Evolutionary conservation across 1,284 basidiomycete genomes (phyloP).

Genomic region (Ustilago curta): DNA sequence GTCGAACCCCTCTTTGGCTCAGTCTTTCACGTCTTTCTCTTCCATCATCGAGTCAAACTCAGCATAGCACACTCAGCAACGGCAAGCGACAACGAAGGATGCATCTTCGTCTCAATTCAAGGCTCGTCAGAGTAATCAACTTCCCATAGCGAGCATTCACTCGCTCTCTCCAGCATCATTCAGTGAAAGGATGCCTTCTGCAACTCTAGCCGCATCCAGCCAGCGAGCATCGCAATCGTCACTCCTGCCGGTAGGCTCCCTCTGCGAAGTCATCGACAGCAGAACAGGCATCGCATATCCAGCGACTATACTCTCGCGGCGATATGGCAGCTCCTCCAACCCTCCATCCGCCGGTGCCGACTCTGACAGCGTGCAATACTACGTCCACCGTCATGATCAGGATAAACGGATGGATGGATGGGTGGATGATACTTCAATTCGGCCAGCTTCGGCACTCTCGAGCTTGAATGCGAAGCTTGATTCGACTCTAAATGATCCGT

Average conservation of each 20-base stretch:
- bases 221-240: conserved; percentile 12
- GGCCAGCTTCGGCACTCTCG: neutral
- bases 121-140: neutral
- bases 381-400: conserved; percentile 44
- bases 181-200: conserved; percentile 16
- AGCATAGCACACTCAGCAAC: neutral
- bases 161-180: neutral
- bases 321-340: conserved; percentile 32
- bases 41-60: neutral
- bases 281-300: conserved; percentile 7
- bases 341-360: conserved; percentile 14
- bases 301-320: conserved; percentile 32
- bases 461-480: neutral
- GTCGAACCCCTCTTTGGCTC: conserved; percentile 2
- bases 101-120: neutral
- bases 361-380: conserved; percentile 35
- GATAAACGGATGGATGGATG: conserved; percentile 51
- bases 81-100: neutral
- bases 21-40: neutral
- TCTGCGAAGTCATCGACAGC: conserved; percentile 35
- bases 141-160: neutral
- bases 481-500: neutral
- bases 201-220: conserved; percentile 7
- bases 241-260: conserved; percentile 29
- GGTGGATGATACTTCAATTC: conserved; percentile 30